Evolutionary conservation across 768 basidiomycete species (phyloP), one percentile per base, ranked within the genome.

Genomic region (Macrocybe gigantea): DNA sequence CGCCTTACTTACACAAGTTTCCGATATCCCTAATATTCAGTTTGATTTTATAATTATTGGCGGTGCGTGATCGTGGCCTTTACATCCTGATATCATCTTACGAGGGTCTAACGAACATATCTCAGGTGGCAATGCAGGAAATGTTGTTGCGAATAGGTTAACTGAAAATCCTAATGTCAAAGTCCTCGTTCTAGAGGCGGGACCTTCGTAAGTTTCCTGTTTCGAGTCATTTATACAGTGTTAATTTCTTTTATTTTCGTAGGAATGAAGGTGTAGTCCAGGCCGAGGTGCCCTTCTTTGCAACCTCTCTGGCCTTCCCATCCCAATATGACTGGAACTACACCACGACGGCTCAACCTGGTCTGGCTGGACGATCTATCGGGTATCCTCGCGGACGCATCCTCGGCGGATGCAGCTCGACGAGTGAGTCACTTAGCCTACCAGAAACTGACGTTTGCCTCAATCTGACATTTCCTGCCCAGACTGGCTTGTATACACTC

Each of bases 321-420:
- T 53, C 57, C 7, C 41, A 38, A 3, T 64, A 49, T 41, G 64
- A 68, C 38, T 69, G 66, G 65, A 70, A 70, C 35, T 70, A 59
- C 36, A 69, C 67, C 9, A 68, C 67, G 5, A 59, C 56, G 2
- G 57, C 68, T 11, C 69, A 68, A 47, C 12, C 52, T 9, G 61
- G 53, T 8, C 51, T 67, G 6, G 58, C 60, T 45, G 56, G 56
- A 4, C 58, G 64, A 3, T n/a, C 53, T 1, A 41, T 66, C 1
- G 10, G 52, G 7, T 65, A 63, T 49, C 50, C 62, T 1, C 35
- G 67, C 40, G 68, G 67, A 1, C 53, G 56, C 30, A 41, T 66
- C 31, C 55, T 69, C 1, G 68, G 68, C 3, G 68, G 67, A 6
- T 55, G 55, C 14, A 64, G 61, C 34, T 60, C 64, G 1, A 59